A percentile compares a stretch with the other conserved stretches of the same genome.
These are phyloP conservation scores for Infundibulicybe gibba DNA, from an alignment of 768 basidiomycete species.

Conservation along the genomic window DNA sequence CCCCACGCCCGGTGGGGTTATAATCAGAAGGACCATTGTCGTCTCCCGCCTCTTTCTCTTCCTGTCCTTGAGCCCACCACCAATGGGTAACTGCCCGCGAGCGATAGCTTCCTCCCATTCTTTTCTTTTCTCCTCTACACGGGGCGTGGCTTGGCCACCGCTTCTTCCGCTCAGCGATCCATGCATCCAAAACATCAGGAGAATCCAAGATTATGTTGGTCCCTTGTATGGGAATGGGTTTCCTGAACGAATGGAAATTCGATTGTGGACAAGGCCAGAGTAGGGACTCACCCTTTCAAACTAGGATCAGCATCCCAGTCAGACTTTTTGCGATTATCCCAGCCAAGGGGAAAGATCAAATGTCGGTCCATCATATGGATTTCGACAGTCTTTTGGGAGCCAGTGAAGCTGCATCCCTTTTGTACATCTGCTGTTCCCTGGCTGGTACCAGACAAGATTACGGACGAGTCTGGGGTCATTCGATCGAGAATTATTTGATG, in stretches of 20 bases:
- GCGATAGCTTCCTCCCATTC: conserved; percentile 75
- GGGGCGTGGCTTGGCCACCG: conserved; percentile 74
- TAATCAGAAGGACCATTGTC: neutral
- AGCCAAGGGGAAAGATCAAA: conserved; percentile 74
- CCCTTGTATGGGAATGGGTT: conserved; percentile 72
- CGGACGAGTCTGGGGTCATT: neutral
- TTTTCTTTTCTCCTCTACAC: conserved; percentile 77
- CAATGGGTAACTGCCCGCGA: conserved; percentile 67
- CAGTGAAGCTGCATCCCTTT: conserved; percentile 66
- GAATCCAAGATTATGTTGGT: conserved; percentile 76
- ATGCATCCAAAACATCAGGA: conserved; percentile 76
- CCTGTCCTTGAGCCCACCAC: conserved; percentile 30
- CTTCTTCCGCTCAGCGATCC: conserved; percentile 87
- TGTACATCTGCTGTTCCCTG: conserved; percentile 58
- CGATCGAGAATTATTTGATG: neutral
- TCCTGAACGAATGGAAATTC: conserved; percentile 34
- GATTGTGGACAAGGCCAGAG: conserved; percentile 1
- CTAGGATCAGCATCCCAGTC: conserved; percentile 85
- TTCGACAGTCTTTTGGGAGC: conserved; percentile 69
- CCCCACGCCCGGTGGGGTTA: neutral
- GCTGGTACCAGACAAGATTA: conserved; percentile 50
- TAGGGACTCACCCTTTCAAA: conserved; percentile 58
- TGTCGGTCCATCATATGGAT: conserved; percentile 90
- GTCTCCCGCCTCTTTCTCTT: conserved; percentile 40
- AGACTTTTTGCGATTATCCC: conserved; percentile 51